These are phyloP conservation scores for Candida corydali DNA, from an alignment of 805 yeast species.

Conservation along the genomic window DNA sequence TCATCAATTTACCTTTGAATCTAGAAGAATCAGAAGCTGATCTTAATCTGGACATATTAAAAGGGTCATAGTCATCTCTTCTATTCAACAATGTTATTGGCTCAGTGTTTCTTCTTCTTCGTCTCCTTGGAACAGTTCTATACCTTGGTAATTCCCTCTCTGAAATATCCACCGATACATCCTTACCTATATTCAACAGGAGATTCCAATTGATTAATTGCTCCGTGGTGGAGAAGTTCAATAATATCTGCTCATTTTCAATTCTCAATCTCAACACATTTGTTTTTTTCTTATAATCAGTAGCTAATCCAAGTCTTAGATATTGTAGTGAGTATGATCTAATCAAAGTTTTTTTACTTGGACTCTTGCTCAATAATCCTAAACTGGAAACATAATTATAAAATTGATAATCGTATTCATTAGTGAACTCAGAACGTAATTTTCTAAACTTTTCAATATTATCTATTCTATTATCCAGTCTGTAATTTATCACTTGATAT, in stretches of 20 bases:
- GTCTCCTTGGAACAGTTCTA: slow-evolving; percentile 75
- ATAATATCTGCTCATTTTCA: slow-evolving; percentile 77
- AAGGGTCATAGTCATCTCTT: not conserved
- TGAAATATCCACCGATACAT: slow-evolving; percentile 71
- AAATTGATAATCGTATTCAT: slow-evolving; percentile 24
- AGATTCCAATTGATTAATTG: slow-evolving; percentile 78
- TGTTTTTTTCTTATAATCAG: slow-evolving; percentile 71
- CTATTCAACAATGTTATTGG: not conserved
- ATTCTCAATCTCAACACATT: slow-evolving; percentile 71
- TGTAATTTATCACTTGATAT: slow-evolving; percentile 19
- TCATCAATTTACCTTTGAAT: slow-evolving; percentile 18
- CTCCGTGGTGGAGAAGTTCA: slow-evolving; percentile 59
- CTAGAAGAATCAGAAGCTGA: slow-evolving; percentile 20
- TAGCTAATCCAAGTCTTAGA: slow-evolving; percentile 79
- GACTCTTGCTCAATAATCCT: slow-evolving; percentile 12
- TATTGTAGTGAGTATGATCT: slow-evolving; percentile 78
- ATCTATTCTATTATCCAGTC: slow-evolving; percentile 8
- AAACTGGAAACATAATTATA: slow-evolving; percentile 20
- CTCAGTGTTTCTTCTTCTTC: slow-evolving; percentile 35
- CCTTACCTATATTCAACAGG: slow-evolving; percentile 69
- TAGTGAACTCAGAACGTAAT: slow-evolving; percentile 19
- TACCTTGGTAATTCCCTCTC: slow-evolving; percentile 70
- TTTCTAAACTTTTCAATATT: slow-evolving; percentile 7
- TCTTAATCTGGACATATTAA: slow-evolving; percentile 9
- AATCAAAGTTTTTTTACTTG: slow-evolving; percentile 29